Evolutionary conservation across 345 rosid genomes (phyloP).

Genomic region (Eucalyptus erythrocorys): DNA sequence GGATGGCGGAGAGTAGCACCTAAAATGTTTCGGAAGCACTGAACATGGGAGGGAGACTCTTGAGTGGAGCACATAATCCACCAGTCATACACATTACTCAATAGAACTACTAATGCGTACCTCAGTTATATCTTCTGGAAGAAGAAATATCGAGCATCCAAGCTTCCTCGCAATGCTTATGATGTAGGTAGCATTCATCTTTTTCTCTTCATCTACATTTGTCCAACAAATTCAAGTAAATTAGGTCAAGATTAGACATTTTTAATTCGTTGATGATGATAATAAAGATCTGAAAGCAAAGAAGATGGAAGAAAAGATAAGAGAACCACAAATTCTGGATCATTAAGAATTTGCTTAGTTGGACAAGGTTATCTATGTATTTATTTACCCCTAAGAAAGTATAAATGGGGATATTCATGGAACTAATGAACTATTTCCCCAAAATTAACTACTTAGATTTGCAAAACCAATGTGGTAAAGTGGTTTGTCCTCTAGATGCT

Average conservation of each 20-base stretch:
- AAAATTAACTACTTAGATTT: neutral
- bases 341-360: neutral
- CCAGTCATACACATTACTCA: neutral
- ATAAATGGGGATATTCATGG: neutral
- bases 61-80: neutral
- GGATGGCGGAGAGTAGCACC: neutral
- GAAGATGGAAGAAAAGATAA: neutral
- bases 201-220: conserved; percentile 74
- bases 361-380: neutral
- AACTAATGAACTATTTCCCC: neutral
- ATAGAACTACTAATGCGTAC: conserved; percentile 12
- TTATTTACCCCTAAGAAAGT: neutral
- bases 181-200: conserved; percentile 93
- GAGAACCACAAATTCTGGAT: neutral
- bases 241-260: neutral
- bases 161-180: conserved; percentile 93
- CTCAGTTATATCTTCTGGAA: conserved; percentile 95
- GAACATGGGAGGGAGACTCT: neutral
- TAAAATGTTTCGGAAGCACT: neutral
- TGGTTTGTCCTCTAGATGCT: neutral
- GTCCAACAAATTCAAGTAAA: neutral
- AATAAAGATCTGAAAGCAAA: neutral
- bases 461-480: neutral
- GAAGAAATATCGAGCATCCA: conserved; percentile 92
- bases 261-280: neutral